Conservation (phyloP, 2,329 filamentous ascomycete species). For the Apiospora rasikravindrae region DNA sequence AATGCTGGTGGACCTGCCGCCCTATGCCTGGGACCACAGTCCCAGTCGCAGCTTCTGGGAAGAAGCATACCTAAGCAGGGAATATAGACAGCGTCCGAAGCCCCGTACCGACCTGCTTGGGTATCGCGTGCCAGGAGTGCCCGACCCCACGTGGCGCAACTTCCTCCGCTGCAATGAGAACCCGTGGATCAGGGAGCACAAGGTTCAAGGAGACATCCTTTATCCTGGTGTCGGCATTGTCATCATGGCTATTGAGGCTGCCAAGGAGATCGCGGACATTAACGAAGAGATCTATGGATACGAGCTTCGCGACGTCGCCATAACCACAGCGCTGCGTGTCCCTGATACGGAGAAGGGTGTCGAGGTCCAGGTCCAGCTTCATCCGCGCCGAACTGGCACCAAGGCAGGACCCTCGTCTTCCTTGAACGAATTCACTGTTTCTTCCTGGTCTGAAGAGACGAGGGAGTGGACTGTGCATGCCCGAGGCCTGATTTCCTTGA, state of each 20-base stretch:
- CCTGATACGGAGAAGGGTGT: conserved; percentile 9
- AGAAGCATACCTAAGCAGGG: conserved; percentile 51
- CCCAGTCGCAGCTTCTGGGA: conserved; percentile 54
- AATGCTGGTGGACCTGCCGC: conserved; percentile 51
- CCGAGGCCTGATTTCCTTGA: not conserved
- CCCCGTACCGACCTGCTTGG: conserved; percentile 58
- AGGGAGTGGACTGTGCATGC: not conserved
- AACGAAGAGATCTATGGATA: not conserved
- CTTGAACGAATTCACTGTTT: not conserved
- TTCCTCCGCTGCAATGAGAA: conserved; percentile 55
- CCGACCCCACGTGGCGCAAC: conserved; percentile 52
- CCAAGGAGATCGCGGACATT: not conserved
- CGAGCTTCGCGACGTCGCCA: not conserved
- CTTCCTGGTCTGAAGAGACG: not conserved
- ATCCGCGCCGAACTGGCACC: not conserved
- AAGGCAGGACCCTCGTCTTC: not conserved
- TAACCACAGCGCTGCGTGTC: not conserved
- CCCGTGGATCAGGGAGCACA: conserved; percentile 58
- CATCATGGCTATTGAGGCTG: conserved; percentile 49
- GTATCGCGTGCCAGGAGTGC: conserved; percentile 47
- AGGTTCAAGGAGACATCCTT: conserved; percentile 54
- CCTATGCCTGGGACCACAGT: conserved; percentile 60
- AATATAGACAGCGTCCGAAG: conserved; percentile 49
- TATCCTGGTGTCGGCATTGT: conserved; percentile 58
- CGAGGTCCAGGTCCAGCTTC: not conserved